phyloP scores from a whole-genome alignment of 2,329 filamentous ascomycete species.

The Colletotrichum filicis region DNA sequence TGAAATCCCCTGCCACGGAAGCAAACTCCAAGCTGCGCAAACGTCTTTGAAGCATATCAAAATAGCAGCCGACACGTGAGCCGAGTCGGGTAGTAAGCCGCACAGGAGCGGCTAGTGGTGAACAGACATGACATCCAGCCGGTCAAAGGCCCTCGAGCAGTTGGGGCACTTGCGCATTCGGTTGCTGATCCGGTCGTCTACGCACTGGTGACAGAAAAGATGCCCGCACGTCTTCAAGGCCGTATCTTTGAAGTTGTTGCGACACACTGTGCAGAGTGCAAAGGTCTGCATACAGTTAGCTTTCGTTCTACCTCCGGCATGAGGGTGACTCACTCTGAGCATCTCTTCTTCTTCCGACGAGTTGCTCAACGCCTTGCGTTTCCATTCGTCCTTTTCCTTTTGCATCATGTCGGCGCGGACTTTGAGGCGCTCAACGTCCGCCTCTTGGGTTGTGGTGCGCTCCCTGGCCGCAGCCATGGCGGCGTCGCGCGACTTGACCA shows the following conservation, averaged over 20 bases:
- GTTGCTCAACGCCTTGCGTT: constrained; percentile 83
- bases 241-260: constrained; percentile 93
- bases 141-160: constrained; percentile 92
- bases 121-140: constrained; percentile 85
- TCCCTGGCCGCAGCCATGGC: constrained; percentile 62
- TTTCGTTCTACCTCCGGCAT: neutral
- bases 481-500: constrained; percentile 81
- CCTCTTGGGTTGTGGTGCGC: constrained; percentile 71
- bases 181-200: constrained; percentile 88
- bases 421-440: constrained; percentile 83
- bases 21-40: constrained; percentile 32
- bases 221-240: constrained; percentile 94
- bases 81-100: neutral
- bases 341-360: constrained; percentile 86
- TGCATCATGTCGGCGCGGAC: constrained; percentile 80
- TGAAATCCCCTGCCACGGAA: constrained; percentile 26
- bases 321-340: constrained; percentile 70
- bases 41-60: constrained; percentile 17
- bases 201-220: constrained; percentile 90
- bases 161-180: constrained; percentile 95
- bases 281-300: constrained; percentile 47
- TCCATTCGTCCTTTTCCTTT: constrained; percentile 88
- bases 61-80: neutral
- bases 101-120: constrained; percentile 53
- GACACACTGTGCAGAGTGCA: constrained; percentile 87